phyloP scores from a whole-genome alignment of 768 basidiomycete genomes.

The Russula olivacea region DNA sequence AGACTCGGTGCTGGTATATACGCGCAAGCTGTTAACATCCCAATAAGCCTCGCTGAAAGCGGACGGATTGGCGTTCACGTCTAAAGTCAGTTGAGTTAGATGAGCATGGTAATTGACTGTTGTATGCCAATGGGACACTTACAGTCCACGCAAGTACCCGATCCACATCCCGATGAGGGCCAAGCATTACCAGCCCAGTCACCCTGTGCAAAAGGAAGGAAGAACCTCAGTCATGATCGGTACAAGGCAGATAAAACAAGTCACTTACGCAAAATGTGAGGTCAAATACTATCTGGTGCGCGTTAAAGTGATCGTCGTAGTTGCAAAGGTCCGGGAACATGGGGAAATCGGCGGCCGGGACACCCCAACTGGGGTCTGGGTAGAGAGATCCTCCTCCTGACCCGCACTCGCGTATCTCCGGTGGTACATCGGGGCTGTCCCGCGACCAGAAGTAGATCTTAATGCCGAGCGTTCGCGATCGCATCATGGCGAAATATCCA shows the following conservation, averaged over 20 bases:
- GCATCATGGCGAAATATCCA: conserved; percentile 54
- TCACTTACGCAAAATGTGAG: conserved; percentile 53
- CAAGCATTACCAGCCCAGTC: conserved; percentile 20
- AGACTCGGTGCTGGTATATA: conserved; percentile 39
- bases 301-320: conserved; percentile 47
- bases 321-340: conserved; percentile 40
- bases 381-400: conserved; percentile 2
- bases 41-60: conserved; percentile 62
- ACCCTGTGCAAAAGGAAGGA: conserved; percentile 10
- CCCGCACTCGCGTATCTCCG: conserved; percentile 31
- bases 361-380: conserved; percentile 35
- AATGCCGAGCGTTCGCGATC: conserved; percentile 39
- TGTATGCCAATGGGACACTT: conserved; percentile 27
- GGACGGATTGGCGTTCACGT: conserved; percentile 52
- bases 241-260: neutral
- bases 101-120: neutral
- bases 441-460: conserved; percentile 61
- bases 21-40: conserved; percentile 55
- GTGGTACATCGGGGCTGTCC: conserved; percentile 37
- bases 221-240: neutral
- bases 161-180: conserved; percentile 34
- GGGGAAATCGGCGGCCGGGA: conserved; percentile 47
- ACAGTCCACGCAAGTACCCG: conserved; percentile 42
- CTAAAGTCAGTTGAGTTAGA: conserved; percentile 30
- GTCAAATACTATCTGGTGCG: conserved; percentile 51